Percentiles rank a stretch among this genome's conserved stretches.
Evolutionary conservation across 805 yeast genomes (phyloP).

Genomic region (Candida multigemmis): DNA sequence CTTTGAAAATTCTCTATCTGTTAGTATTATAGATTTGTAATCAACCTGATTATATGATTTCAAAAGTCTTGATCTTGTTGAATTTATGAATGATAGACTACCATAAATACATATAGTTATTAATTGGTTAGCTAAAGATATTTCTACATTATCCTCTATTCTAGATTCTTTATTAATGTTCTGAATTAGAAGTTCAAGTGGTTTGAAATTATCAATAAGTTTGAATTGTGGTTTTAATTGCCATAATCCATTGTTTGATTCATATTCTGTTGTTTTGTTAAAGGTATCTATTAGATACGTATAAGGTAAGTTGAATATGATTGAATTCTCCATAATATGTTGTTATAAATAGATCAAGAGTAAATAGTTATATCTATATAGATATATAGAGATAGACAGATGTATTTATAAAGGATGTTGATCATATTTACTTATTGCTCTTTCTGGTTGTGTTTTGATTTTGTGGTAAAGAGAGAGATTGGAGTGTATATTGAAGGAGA

Average conservation of each 20-base stretch:
- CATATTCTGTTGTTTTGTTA: too few relatives aligned
- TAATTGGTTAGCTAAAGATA: constrained; percentile 20
- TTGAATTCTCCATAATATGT: too few relatives aligned
- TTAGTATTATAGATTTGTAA: constrained; percentile 14
- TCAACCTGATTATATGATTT: constrained; percentile 19
- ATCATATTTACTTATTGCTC: too few relatives aligned
- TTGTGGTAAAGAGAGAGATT: too few relatives aligned
- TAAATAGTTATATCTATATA: too few relatives aligned
- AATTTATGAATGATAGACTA: constrained; percentile 14
- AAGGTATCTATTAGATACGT: too few relatives aligned
- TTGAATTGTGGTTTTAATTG: constrained; percentile 6
- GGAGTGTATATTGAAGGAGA: too few relatives aligned
- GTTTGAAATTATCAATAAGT: constrained; percentile 18
- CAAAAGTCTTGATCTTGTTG: constrained; percentile 22
- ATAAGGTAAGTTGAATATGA: too few relatives aligned
- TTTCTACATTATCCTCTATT: constrained; percentile 5
- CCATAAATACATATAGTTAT: constrained; percentile 31
- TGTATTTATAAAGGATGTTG: too few relatives aligned
- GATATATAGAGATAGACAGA: too few relatives aligned
- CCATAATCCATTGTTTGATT: constrained; percentile 28
- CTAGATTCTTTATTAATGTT: constrained; percentile 8
- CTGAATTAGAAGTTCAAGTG: constrained; percentile 8
- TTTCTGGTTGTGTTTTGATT: too few relatives aligned
- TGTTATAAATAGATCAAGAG: too few relatives aligned
- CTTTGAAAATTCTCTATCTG: constrained; percentile 10